Evolutionary conservation across 345 rosid species (phyloP).

Genomic region (Salix exigua): DNA sequence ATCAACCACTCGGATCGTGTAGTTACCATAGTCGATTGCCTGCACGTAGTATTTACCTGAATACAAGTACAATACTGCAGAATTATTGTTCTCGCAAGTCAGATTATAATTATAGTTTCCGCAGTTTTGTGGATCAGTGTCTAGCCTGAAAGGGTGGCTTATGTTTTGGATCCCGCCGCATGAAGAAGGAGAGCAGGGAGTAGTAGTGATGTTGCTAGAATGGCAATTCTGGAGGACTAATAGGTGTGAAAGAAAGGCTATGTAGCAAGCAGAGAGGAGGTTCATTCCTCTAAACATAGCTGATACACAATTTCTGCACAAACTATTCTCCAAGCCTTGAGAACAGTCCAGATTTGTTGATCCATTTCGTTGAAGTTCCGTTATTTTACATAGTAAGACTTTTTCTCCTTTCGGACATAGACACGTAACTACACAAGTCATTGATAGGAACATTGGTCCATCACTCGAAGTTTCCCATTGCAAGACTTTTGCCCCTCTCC

Average conservation of each 20-base stretch:
- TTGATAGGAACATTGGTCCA: too few species aligned
- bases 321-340: too few species aligned
- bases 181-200: constrained; percentile 7
- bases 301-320: too few species aligned
- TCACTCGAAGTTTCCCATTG: too few species aligned
- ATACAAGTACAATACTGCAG: constrained; percentile 1
- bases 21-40: constrained; percentile 14
- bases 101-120: constrained; percentile 4
- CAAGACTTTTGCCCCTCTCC: too few species aligned
- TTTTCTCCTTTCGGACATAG: too few species aligned
- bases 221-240: neutral
- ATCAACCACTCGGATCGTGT: constrained; percentile 5
- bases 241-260: neutral
- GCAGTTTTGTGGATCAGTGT: neutral
- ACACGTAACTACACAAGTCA: too few species aligned
- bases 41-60: constrained; percentile 15
- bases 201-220: neutral
- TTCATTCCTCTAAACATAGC: too few species aligned
- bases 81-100: constrained; percentile 23
- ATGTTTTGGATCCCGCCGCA: constrained; percentile 27
- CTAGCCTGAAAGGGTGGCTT: constrained; percentile 26
- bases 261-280: neutral
- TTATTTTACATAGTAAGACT: too few species aligned
- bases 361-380: too few species aligned
- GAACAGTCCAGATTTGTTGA: too few species aligned